These are phyloP conservation scores for Lachancea thermotolerans DNA, from an alignment of 805 yeast species.

Conservation along the genomic window DNA sequence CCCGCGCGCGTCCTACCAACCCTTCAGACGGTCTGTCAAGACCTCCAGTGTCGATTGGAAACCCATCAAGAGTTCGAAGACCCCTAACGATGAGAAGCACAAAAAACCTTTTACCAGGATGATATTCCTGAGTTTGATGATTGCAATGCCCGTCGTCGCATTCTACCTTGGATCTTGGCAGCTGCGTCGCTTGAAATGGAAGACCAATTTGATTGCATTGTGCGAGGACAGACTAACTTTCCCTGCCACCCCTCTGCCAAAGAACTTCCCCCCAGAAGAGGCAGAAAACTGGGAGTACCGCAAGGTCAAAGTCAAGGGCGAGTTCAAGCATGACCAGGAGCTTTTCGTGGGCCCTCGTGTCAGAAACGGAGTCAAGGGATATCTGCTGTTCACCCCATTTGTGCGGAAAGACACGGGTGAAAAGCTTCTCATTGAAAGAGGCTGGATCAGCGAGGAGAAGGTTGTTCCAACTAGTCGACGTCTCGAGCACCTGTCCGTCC, in stretches of 20 bases:
- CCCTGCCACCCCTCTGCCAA: conserved; percentile 68
- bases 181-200: conserved; percentile 79
- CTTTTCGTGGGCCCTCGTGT: conserved; percentile 88
- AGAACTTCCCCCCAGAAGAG: conserved; percentile 53
- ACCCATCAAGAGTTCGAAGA: conserved; percentile 50
- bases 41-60: conserved; percentile 81
- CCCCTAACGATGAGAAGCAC: conserved; percentile 36
- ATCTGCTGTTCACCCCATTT: conserved; percentile 74
- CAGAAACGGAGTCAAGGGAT: conserved; percentile 67
- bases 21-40: conserved; percentile 33
- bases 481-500: conserved; percentile 64
- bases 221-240: conserved; percentile 77
- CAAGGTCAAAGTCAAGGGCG: conserved; percentile 68
- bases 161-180: conserved; percentile 94
- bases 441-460: conserved; percentile 79
- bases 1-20: background rate
- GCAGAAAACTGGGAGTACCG: conserved; percentile 76
- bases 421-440: conserved; percentile 78
- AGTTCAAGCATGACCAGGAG: conserved; percentile 77
- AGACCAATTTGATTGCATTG: conserved; percentile 68
- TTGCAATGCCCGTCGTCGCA: conserved; percentile 80
- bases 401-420: conserved; percentile 51
- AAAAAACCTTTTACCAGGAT: conserved; percentile 29
- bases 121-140: conserved; percentile 34
- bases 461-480: conserved; percentile 48